Percentiles rank a stretch among this genome's conserved stretches.
phyloP scores from a whole-genome alignment of 176 grass and related monocot genomes.

The Musa troglodytarum region DNA sequence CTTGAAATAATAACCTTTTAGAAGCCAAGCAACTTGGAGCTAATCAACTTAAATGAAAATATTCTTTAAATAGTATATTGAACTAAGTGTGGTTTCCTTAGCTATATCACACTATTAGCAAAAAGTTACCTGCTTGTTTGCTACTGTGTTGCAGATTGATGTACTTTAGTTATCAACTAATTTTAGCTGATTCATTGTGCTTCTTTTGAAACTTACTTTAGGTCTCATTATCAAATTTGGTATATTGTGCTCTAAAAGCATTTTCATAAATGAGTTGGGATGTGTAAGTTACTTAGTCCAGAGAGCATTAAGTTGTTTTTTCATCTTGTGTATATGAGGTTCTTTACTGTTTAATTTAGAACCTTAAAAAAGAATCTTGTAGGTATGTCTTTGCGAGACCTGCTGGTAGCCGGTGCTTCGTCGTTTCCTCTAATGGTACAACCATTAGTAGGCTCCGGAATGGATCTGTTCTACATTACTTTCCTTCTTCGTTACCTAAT shows the following conservation, averaged over 20 bases:
- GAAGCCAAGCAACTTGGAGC: too few relatives aligned
- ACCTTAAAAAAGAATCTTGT: conserved; percentile 4
- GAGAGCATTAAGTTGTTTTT: background rate
- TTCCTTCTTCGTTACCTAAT: conserved; percentile 82
- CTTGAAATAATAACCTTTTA: background rate
- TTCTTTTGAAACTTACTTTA: background rate
- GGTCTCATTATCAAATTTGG: background rate
- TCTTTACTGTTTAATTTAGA: background rate
- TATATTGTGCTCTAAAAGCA: background rate
- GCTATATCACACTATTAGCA: too few relatives aligned
- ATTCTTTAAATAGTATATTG: too few relatives aligned
- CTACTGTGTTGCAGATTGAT: too few relatives aligned
- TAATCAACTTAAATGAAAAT: too few relatives aligned
- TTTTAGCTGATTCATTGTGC: background rate
- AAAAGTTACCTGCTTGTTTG: too few relatives aligned
- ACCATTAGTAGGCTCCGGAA: conserved; percentile 80
- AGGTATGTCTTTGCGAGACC: conserved; percentile 90
- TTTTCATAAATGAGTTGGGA: background rate
- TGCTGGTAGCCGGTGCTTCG: conserved; percentile 68
- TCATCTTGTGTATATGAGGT: background rate
- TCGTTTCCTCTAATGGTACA: conserved; percentile 66
- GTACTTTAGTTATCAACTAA: background rate
- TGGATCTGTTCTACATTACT: conserved; percentile 70
- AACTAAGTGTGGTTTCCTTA: too few relatives aligned
- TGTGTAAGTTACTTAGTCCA: background rate